phyloP scores from a whole-genome alignment of 139 green algal species.

The Micractinium sp. region DNA sequence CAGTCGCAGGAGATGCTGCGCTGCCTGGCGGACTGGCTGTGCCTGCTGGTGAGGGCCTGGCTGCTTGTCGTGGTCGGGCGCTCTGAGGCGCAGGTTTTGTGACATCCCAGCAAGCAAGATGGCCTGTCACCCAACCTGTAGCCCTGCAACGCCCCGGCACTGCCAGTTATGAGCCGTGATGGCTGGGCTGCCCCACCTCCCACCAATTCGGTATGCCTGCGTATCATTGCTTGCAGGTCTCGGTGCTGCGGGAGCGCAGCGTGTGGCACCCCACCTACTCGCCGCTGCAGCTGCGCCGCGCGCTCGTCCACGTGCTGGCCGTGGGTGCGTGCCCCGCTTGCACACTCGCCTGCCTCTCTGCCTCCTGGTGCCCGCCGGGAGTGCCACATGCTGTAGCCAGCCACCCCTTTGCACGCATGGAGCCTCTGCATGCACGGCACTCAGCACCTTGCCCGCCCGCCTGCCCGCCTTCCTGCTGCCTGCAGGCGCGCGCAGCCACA shows the following conservation, averaged over 20 bases:
- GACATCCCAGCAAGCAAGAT: not conserved
- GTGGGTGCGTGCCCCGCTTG: not conserved
- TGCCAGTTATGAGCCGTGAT: not conserved
- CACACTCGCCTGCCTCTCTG: not conserved
- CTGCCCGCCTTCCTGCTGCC: not conserved
- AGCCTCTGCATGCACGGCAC: not conserved
- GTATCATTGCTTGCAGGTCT: not conserved
- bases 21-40: constrained; percentile 49
- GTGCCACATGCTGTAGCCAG: not conserved
- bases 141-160: no score
- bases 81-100: not conserved
- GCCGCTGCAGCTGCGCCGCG: constrained; percentile 28
- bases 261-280: constrained; percentile 26
- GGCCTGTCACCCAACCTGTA: no score
- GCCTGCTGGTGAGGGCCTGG: constrained; percentile 43
- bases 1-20: constrained; percentile 10
- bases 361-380: not conserved
- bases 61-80: not conserved
- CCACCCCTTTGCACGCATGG: no score
- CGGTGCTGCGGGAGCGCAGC: constrained; percentile 35
- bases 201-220: no score
- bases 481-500: constrained; percentile 48
- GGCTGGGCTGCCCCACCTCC: not conserved
- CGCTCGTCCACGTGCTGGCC: constrained; percentile 44
- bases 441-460: not conserved